Evolutionary conservation across 345 rosid genomes (phyloP), one percentile per base, ranked within the genome.

Genomic region (Clausena lansium): DNA sequence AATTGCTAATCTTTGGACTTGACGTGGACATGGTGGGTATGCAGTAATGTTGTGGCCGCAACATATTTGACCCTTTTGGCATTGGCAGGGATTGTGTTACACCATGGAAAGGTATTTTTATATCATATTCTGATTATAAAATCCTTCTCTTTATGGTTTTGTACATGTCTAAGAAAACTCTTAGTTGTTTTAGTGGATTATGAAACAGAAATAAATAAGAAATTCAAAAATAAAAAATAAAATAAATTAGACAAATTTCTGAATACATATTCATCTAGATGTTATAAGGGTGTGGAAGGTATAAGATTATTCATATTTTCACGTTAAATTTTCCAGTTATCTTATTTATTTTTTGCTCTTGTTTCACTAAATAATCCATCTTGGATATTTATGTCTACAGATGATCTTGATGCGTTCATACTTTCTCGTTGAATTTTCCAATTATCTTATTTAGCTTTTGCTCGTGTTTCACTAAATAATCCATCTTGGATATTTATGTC

Each of bases 31-130:
- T 67, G 57, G 84, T 28, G 77, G 54, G 32, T 76, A 52, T 85
- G 89, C 98, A 95, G 98, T 84, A 95, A 93, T 76, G 97, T 95
- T 59, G 98, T 93, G 78, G 98, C 98, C 79, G 94, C 97, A 72
- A 93, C 94, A 27, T 95, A 95, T 81, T 82, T 95, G 87, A 95
- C 98, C 58, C 88, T 93, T 41, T 82, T 95, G 88, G 97, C 98
- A 39, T 86, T 93, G 85, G 92, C 97, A 67, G 99, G 98, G 80
- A 92, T 95, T 80, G 99, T 95, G 55, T 78, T 95, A 78, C 93
- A 73, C 57, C 85, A 85, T 36, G 84, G 84, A 75, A 95, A 92
- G 94, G 97, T 95, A 82, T 33, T 75, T 73, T 83, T 55, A 38
- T 62, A 78, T 74, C 72, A 75, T 33, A 70, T 62, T 19, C 38